phyloP scores from a whole-genome alignment of 2,329 filamentous ascomycete species.

The Acrodontium crateriforme region DNA sequence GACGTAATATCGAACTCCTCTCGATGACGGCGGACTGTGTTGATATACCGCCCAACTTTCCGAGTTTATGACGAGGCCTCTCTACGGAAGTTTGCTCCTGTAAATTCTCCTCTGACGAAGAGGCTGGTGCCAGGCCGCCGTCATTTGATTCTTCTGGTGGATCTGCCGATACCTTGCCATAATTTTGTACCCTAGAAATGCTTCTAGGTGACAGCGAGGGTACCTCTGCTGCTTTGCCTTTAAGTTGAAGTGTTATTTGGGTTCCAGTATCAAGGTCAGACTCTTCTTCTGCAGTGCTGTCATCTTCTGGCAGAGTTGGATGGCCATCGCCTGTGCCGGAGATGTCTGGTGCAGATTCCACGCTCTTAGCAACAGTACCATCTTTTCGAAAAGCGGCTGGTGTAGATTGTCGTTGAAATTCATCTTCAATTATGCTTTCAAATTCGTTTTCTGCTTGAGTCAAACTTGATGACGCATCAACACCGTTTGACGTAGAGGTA shows the following conservation, averaged over 20 bases:
- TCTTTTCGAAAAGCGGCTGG: constrained; percentile 4
- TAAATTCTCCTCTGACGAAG: too few species aligned
- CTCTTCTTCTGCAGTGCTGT: constrained; percentile 27
- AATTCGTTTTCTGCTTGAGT: constrained; percentile 2
- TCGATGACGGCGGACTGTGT: too few species aligned
- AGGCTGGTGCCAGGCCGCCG: too few species aligned
- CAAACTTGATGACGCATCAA: neutral
- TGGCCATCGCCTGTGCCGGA: neutral
- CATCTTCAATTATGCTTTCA: constrained; percentile 5
- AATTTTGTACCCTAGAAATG: too few species aligned
- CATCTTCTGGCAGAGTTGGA: constrained; percentile 11
- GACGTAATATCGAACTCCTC: too few species aligned
- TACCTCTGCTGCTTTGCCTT: neutral
- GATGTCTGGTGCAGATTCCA: too few species aligned
- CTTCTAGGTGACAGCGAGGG: neutral
- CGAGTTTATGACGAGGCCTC: too few species aligned
- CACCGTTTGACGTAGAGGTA: too few species aligned
- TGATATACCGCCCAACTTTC: too few species aligned
- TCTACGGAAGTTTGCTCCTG: too few species aligned
- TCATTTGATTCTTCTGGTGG: too few species aligned
- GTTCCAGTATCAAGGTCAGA: constrained; percentile 23
- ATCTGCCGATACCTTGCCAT: too few species aligned
- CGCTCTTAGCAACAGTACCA: constrained; percentile 6
- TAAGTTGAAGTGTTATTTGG: constrained; percentile 1
- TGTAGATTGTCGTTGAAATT: constrained; percentile 15